Base-by-base conservation (phyloP, 2,329 filamentous ascomycete genomes). In the Colletotrichum cereale region DNA sequence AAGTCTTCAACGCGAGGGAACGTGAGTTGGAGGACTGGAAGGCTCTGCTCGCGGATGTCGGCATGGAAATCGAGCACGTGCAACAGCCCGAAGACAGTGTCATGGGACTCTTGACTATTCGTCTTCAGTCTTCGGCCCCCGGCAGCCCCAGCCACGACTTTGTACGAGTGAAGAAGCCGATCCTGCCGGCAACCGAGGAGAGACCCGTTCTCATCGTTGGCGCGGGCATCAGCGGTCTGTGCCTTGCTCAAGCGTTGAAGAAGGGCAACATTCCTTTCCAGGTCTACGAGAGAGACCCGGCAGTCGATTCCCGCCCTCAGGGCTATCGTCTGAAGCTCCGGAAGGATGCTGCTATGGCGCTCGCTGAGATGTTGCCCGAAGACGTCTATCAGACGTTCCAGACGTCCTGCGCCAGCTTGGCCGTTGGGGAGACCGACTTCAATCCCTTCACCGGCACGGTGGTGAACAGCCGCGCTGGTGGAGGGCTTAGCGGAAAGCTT, bases 291-390 rank as follows among this genome's bases (percentile, higher is more conserved):
- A 83, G 86, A 14, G 84, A 87, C 71, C 72, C 78, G 0, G 84
- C 83, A 0, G 80, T 86, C 57, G 71, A 76, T 1, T 90, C 89
- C 74, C 89, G 90, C 55, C 88, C 86, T 0, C 90, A 92, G 76
- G 90, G 90, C 0, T 91, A 92, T 78, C 81, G 89, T 2, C 81
- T 91, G 8, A 86, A 89, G 16, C 83, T 91, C 2, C 64, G 47
- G 24, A 24, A 24, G 1, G 64, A 62, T 10, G 64, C 64, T 2
- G 64, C 55, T 11, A 36, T 42, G 2, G 64, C 64, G 7, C 64
- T 66, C 6, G 26, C 56, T 12, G 64, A 66, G 1, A 62, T 47
- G 36, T 26, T 66, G 36, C 64, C 64, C 14, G 36, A 42, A 6
- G 44, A 62, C 4, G 64, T 66, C 4, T 66, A 62, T 21, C 40